Evolutionary conservation across 106 monocot species (phyloP).

Genomic region (Platanthera guangdongensis): DNA sequence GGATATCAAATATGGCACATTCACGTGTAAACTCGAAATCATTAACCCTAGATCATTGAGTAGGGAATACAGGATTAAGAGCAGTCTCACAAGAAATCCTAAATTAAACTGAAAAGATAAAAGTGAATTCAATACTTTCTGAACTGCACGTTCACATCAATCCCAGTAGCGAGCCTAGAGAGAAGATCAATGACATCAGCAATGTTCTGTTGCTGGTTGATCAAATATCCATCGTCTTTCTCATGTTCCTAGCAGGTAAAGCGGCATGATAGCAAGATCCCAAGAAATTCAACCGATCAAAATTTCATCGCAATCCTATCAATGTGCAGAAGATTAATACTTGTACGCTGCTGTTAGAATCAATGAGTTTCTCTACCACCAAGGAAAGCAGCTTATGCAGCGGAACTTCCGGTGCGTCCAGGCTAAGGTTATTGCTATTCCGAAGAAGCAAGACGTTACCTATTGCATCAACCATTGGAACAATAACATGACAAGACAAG

Average conservation of each 20-base stretch:
- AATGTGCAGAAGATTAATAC: conserved; percentile 13
- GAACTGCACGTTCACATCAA: no score
- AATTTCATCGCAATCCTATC: neutral
- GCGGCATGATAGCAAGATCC: neutral
- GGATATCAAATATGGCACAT: conserved; percentile 94
- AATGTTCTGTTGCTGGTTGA: no score
- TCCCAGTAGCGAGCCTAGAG: no score
- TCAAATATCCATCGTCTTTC: conserved; percentile 70
- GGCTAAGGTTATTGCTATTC: conserved; percentile 48
- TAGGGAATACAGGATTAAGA: no score
- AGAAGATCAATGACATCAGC: no score
- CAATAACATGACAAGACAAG: neutral
- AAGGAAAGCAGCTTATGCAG: conserved; percentile 72
- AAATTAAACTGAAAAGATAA: no score
- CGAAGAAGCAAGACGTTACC: conserved; percentile 82
- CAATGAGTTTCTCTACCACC: conserved; percentile 70
- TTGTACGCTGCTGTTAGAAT: conserved; percentile 72
- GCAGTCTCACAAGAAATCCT: no score
- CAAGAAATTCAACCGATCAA: conserved; percentile 7
- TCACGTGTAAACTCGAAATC: conserved; percentile 92
- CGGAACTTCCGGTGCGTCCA: conserved; percentile 57
- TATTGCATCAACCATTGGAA: conserved; percentile 11
- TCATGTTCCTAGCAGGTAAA: conserved; percentile 19
- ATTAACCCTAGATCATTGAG: conserved; percentile 53
- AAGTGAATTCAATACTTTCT: no score